Base-by-base conservation (phyloP, 352 stramenopile genomes). In the Phytophthora rubi region DNA sequence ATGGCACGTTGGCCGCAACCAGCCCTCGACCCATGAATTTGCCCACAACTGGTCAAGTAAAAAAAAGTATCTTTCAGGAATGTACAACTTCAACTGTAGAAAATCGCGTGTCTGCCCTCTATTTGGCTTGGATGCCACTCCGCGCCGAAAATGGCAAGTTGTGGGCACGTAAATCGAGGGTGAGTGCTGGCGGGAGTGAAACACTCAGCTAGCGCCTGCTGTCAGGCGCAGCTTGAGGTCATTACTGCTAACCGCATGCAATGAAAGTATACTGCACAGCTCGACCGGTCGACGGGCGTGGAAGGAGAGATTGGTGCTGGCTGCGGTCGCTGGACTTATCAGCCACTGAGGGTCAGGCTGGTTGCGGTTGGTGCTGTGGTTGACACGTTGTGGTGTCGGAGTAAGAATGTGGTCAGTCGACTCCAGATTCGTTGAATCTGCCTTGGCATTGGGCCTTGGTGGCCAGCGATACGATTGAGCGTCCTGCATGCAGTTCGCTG, bases 361-460 rank as follows among this genome's bases (percentile, higher is more conserved):
- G 53, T 48, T 59, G 53, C 35, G 10, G 15, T 53, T 51, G 45
- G 35, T 42, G 9, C 8, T 6, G 4, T 52, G n/a, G 45, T 52
- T 71, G 57, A 71, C 48, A 33, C 23, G 62, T 59, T 62, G 56
- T 69, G 52, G n/a, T 58, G 63, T 61, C 51, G 63, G 15, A 26
- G 44, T 72, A 72, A 72, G 49, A 71, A 68, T 65, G 55, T 65
- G 44, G 63, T 68, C 68, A 71, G 68, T 62, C 51, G 49, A 42
- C 15, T 54, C 55, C 30, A 42, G 32, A 4, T 21, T 48, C 33
- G 35, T 1, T 42, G 10, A 42, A 42, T 42, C 35, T 21, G 33
- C 33, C 39, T 7, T 21, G 39, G 39, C 39, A 3, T 37, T 26
- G 56, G 33, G 44, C 10, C 28, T 4, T 16, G 18, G 6, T 6